A percentile compares a stretch with the other conserved stretches of the same genome.
phyloP scores from a whole-genome alignment of 2,329 filamentous ascomycete genomes.

The Monosporascus sp. region DNA sequence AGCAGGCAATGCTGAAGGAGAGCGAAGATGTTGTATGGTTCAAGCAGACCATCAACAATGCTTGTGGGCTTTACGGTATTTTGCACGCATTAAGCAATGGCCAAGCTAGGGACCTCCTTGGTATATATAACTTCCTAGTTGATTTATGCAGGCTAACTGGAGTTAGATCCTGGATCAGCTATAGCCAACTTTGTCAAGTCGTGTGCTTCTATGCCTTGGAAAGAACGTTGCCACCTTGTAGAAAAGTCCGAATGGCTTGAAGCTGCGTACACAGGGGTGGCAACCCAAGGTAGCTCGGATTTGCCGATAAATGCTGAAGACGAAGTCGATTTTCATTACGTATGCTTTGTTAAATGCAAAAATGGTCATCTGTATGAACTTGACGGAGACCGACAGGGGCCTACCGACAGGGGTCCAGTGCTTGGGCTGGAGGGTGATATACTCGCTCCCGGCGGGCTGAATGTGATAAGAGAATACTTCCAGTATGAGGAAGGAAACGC shows the following conservation, averaged over 20 bases:
- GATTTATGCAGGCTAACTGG: too few species aligned
- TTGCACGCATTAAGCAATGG: slow-evolving; percentile 62
- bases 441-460: too few species aligned
- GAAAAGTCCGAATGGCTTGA: slow-evolving; percentile 62
- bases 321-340: slow-evolving; percentile 63
- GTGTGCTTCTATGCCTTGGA: slow-evolving; percentile 51
- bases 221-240: slow-evolving; percentile 51
- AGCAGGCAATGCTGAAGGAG: slow-evolving; percentile 33
- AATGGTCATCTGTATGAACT: slow-evolving; percentile 58
- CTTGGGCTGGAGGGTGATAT: too few species aligned
- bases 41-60: slow-evolving; percentile 67
- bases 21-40: slow-evolving; percentile 64
- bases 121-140: too few species aligned
- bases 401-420: slow-evolving; percentile 48
- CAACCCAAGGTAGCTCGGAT: slow-evolving; percentile 53
- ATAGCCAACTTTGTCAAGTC: too few species aligned
- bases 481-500: too few species aligned
- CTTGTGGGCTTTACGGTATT: slow-evolving; percentile 63
- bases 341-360: slow-evolving; percentile 61
- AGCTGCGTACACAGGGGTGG: slow-evolving; percentile 57
- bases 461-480: too few species aligned
- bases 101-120: slow-evolving; percentile 40
- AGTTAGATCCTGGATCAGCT: too few species aligned
- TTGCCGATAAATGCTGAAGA: slow-evolving; percentile 55
- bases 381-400: slow-evolving; percentile 63